Evolutionary conservation across 371 early-diverging fungal species (phyloP).

Genomic region (Rhizomucor pusillus): DNA sequence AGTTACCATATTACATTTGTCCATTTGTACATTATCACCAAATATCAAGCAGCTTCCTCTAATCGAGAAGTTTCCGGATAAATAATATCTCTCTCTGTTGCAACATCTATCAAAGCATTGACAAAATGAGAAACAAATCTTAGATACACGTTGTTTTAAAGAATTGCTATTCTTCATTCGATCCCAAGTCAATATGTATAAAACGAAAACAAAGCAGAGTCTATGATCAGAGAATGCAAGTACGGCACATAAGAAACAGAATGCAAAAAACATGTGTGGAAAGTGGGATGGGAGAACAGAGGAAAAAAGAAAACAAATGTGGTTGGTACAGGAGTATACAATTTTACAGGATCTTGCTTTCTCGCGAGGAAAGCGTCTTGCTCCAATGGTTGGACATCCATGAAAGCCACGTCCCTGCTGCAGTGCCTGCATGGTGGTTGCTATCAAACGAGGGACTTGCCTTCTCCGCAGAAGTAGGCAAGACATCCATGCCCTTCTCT

Average conservation of each 20-base stretch:
- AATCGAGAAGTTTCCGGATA: too few species aligned
- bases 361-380: not conserved
- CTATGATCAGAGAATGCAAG: not conserved
- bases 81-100: too few species aligned
- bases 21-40: too few species aligned
- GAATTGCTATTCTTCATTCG: not conserved
- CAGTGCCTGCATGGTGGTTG: slow-evolving; percentile 1
- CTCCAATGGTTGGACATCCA: slow-evolving; percentile 2
- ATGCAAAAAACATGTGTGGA: not conserved
- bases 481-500: slow-evolving; percentile 16
- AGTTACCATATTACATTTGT: too few species aligned
- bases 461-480: slow-evolving; percentile 20
- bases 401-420: not conserved
- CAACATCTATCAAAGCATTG: too few species aligned
- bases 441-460: slow-evolving; percentile 18
- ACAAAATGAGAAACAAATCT: too few species aligned
- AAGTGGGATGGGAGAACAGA: too few species aligned
- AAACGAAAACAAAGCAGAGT: not conserved
- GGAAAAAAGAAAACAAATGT: too few species aligned
- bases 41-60: too few species aligned
- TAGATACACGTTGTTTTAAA: too few species aligned
- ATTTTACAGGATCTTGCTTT: slow-evolving; percentile 4
- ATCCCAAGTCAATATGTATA: not conserved
- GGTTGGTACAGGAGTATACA: not conserved
- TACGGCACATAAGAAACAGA: not conserved